Conservation (phyloP, 352 stramenopile species). For the Hyaloperonospora arabidopsidis region DNA sequence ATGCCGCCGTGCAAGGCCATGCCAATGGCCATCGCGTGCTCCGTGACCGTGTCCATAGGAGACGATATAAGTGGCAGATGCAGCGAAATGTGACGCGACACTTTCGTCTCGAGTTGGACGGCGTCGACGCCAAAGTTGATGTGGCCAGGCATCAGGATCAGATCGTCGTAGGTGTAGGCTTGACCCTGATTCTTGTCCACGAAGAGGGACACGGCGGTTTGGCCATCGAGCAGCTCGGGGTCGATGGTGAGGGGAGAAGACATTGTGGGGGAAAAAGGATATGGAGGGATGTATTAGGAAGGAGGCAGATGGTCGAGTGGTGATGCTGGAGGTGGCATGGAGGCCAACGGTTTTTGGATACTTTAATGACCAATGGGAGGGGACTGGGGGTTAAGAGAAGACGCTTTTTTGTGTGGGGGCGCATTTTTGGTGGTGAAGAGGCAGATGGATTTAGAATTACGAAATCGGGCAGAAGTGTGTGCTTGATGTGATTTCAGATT, state of each 20-base stretch:
- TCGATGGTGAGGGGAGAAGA: constrained; percentile 30
- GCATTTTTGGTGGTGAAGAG: too few relatives aligned
- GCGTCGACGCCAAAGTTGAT: constrained; percentile 71
- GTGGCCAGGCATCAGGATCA: constrained; percentile 77
- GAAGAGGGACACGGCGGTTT: constrained; percentile 77
- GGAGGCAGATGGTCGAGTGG: too few relatives aligned
- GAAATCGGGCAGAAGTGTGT: too few relatives aligned
- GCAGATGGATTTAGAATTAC: too few relatives aligned
- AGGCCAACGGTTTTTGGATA: constrained; percentile 41
- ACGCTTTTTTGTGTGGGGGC: too few relatives aligned
- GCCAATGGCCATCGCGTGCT: constrained; percentile 98
- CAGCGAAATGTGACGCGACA: constrained; percentile 92
- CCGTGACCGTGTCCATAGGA: constrained; percentile 99
- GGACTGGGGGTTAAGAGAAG: too few relatives aligned
- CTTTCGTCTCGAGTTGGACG: constrained; percentile 91
- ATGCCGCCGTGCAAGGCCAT: constrained; percentile 99
- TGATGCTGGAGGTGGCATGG: not conserved
- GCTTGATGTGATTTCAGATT: too few relatives aligned
- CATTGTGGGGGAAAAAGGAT: not conserved
- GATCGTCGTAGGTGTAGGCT: constrained; percentile 74
- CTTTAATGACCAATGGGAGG: too few relatives aligned
- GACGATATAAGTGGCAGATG: constrained; percentile 94
- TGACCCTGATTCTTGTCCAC: constrained; percentile 81
- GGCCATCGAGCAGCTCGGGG: constrained; percentile 59
- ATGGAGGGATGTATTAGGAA: constrained; percentile 6